Conservation (phyloP, 2,329 filamentous ascomycete species). For the Cladophialophora immunda region DNA sequence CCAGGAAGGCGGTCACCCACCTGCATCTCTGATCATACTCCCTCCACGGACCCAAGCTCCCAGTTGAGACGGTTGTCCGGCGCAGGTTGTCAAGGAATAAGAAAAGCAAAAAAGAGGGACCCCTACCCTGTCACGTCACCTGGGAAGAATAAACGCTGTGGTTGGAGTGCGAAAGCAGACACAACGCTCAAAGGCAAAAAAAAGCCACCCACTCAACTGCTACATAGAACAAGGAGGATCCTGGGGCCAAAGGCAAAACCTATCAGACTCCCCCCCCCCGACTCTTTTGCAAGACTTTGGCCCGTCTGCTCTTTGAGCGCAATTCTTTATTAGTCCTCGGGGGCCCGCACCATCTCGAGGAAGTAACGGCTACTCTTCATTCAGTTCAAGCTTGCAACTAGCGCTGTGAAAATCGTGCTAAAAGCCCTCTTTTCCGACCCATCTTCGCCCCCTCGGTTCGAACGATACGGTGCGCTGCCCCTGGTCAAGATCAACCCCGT, state of each 20-base stretch:
- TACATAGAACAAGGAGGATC: conserved; percentile 27
- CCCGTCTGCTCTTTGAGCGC: conserved; percentile 22
- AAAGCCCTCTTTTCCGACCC: conserved; percentile 32
- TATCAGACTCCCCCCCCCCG: conserved; percentile 20
- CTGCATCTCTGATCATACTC: conserved; percentile 33
- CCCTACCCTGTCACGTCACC: conserved; percentile 30
- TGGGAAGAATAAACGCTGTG: conserved; percentile 11
- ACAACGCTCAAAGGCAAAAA: conserved; percentile 21
- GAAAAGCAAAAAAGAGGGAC: conserved; percentile 17
- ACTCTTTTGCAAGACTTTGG: conserved; percentile 19
- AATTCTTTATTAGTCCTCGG: conserved; percentile 35
- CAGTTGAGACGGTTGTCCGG: conserved; percentile 23
- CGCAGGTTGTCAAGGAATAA: conserved; percentile 6
- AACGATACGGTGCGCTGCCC: conserved; percentile 29
- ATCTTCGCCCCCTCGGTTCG: conserved; percentile 34
- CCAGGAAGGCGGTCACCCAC: conserved; percentile 24
- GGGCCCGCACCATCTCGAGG: conserved; percentile 35
- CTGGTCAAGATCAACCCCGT: conserved; percentile 36
- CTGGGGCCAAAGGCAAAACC: conserved; percentile 25
- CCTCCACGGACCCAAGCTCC: conserved; percentile 27
- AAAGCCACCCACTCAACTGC: conserved; percentile 25
- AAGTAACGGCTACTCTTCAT: conserved; percentile 33
- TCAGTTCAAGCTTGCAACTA: conserved; percentile 35
- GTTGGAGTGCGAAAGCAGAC: conserved; percentile 19
- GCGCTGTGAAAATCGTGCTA: conserved; percentile 32